Base-by-base conservation (phyloP, 2,329 filamentous ascomycete genomes). In the Moelleriella libera region DNA sequence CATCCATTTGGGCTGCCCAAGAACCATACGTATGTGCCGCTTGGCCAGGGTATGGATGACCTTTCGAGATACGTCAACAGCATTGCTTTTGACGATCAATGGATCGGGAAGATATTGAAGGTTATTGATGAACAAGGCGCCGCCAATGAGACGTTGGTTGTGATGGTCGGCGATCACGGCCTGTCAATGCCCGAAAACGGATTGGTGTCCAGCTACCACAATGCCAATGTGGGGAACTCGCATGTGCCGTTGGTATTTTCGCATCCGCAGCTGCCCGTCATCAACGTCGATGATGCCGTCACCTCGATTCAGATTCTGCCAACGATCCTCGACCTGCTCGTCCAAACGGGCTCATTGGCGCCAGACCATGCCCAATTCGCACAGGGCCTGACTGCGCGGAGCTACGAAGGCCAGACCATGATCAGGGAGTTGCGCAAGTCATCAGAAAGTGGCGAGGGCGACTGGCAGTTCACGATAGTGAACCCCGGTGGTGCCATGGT, bases 361-460 rank as follows among this genome's bases (percentile, higher is more conserved):
- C 34, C 34, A 12, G 34, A 37, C 8, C 34, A 43, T 55, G 55
- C 42, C 45, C 49, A 3, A 49, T 55, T 39, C 54, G 58, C 10
- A 50, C 52, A 10, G 45, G 47, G 8, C 57, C 57, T 10, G 60
- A 59, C 0, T 50, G 45, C 2, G 61, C 53, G 55, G 41, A 63
- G 64, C 46, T 65, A 63, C 43, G 62, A 65, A 43, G 62, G 62
- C 9, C 60, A 64, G 46, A 63, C 61, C 4, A 54, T 65, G 7
- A 58, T 65, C 39, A 61, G 62, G 6, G 55, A 58, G 0, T 53
- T 59, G 21, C 54, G 53, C 45, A 55, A 49, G 1, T 37, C 42
- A 1, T 54, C 52, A 10, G 50, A 45, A 31, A 50, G 50, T 1
- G 52, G 57, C 3, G 51, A 56, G 12, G 59, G 57, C 5, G 52